Percentiles rank a stretch among this genome's conserved stretches.
These are phyloP conservation scores for Podospora fimiseda DNA, from an alignment of 495 filamentous ascomycete genomes.

Conservation along the genomic window DNA sequence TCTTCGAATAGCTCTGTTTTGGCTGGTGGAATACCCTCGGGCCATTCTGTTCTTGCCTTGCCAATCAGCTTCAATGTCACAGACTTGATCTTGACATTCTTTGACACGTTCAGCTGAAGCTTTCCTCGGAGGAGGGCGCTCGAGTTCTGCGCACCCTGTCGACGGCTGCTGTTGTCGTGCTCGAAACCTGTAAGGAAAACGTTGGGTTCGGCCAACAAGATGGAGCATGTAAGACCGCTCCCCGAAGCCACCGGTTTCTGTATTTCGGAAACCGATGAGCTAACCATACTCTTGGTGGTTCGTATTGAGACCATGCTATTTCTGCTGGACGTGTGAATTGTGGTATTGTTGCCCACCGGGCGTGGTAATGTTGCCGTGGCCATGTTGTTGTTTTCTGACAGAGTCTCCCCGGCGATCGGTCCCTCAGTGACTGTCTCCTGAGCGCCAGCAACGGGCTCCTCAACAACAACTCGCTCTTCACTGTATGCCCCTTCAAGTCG, in stretches of 20 bases:
- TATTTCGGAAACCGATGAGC: conserved; percentile 35
- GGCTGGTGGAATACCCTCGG: conserved; percentile 89
- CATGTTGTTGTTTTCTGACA: no score
- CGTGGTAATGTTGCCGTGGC: conserved; percentile 17
- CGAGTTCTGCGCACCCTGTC: conserved; percentile 40
- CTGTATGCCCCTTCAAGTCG: conserved; percentile 5
- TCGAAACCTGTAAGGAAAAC: conserved; percentile 90
- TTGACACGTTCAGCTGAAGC: conserved; percentile 74
- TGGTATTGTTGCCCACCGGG: conserved; percentile 1
- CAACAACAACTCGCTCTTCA: conserved; percentile 10
- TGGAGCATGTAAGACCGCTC: conserved; percentile 64
- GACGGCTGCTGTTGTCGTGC: conserved; percentile 60
- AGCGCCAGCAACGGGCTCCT: neutral
- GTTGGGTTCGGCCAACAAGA: conserved; percentile 79
- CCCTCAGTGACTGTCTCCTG: no score
- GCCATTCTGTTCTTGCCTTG: conserved; percentile 88
- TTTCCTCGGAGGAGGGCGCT: conserved; percentile 83
- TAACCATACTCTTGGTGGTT: conserved; percentile 37
- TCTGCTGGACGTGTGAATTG: conserved; percentile 26
- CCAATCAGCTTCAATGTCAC: conserved; percentile 82
- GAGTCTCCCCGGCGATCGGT: no score
- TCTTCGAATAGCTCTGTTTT: conserved; percentile 80
- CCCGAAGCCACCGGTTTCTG: conserved; percentile 69
- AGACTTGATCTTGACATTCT: conserved; percentile 92
- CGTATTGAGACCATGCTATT: conserved; percentile 42